A percentile compares a stretch with the other conserved stretches of the same genome.
Conservation (phyloP, 2,329 filamentous ascomycete genomes). For the Trichoderma simmonsii region DNA sequence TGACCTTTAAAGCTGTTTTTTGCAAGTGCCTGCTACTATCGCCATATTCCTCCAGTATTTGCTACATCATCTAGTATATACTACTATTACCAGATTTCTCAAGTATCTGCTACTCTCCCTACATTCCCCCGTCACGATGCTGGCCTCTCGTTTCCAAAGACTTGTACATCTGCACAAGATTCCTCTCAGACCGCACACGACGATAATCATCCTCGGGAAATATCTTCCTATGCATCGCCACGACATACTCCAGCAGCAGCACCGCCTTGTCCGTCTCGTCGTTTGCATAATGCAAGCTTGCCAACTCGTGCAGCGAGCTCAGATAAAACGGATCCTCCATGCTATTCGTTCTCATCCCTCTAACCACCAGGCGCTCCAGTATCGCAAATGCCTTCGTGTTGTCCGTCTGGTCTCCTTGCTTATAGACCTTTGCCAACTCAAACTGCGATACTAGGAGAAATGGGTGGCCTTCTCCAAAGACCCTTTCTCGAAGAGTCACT, state of each 20-base stretch:
- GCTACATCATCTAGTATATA: too few species aligned
- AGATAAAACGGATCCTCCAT: not conserved
- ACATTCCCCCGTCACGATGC: not conserved
- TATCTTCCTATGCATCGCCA: not conserved
- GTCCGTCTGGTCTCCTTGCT: not conserved
- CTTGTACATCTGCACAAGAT: not conserved
- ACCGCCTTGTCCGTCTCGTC: not conserved
- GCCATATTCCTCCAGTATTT: not conserved
- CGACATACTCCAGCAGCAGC: not conserved
- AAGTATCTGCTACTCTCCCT: not conserved
- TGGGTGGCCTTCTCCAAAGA: not conserved
- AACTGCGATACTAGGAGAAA: constrained; percentile 1
- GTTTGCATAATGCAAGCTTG: not conserved
- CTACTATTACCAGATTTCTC: too few species aligned
- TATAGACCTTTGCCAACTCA: not conserved
- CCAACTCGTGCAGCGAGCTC: not conserved
- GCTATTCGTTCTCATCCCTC: not conserved
- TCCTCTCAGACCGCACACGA: not conserved
- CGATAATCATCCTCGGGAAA: not conserved
- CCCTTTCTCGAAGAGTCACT: not conserved
- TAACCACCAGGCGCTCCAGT: not conserved
- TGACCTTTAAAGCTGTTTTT: not conserved
- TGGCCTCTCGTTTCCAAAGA: not conserved
- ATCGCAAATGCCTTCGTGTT: not conserved
- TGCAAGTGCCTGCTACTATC: not conserved